Conservation (phyloP, 129 eudicot genomes). For the Oenanthe sinensis region DNA sequence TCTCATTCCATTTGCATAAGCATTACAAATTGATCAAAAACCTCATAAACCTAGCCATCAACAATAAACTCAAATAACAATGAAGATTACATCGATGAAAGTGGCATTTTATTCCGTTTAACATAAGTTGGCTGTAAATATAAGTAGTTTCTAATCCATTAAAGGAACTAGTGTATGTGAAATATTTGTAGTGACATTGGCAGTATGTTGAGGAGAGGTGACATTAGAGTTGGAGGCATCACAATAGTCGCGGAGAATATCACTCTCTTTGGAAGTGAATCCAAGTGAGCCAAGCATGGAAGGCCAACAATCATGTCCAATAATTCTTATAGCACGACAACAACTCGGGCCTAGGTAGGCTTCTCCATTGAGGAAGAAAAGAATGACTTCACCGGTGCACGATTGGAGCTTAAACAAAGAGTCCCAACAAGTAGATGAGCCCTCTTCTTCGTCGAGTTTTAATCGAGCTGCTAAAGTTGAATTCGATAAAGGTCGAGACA, state of each 20-base stretch:
- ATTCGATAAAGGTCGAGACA: slow-evolving; percentile 15
- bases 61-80: no score
- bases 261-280: slow-evolving; percentile 42
- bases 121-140: neutral
- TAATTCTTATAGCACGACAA: slow-evolving; percentile 37
- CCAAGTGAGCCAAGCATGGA: slow-evolving; percentile 49
- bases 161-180: neutral
- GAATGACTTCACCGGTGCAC: slow-evolving; percentile 48
- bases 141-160: neutral
- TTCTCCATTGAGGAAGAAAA: slow-evolving; percentile 55
- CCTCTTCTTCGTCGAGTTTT: slow-evolving; percentile 13
- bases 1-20: neutral
- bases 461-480: slow-evolving; percentile 21
- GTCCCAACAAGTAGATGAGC: slow-evolving; percentile 45
- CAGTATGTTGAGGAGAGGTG: slow-evolving; percentile 13
- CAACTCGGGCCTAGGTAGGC: slow-evolving; percentile 46
- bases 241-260: slow-evolving; percentile 52
- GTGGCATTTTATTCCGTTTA: neutral
- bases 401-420: slow-evolving; percentile 55
- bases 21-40: neutral
- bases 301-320: slow-evolving; percentile 53
- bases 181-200: neutral
- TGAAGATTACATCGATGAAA: neutral
- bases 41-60: neutral
- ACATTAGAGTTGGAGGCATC: slow-evolving; percentile 20